Evolutionary conservation across 2,329 filamentous ascomycete species (phyloP), one percentile per base, ranked within the genome.

Genomic region (Ascochyta clinopodiicola): DNA sequence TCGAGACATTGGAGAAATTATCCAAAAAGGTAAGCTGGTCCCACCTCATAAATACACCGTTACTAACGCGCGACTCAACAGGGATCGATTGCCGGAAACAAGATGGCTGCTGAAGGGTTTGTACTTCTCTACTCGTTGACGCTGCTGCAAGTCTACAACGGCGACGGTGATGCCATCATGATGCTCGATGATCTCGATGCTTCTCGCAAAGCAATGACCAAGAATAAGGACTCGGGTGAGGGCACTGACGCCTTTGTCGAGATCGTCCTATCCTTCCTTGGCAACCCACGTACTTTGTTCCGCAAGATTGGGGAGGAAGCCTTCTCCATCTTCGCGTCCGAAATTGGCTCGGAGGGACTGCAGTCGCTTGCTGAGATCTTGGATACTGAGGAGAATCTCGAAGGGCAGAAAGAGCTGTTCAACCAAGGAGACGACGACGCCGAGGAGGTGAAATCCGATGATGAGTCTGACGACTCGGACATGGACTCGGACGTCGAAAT

Each of bases 401-500:
- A 88, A 64, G 95, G 95, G 0, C 92, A 96, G 66, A 87, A 92
- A 68, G 88, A 93, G 61, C 82, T 99, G 17, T 99, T 98, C 75
- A 86, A 90, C 53, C 86, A 86, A 53, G 78, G 76, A 43, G 78
- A 78, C 49, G 66, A 67, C 21, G 65, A 67, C 2, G 77, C 76
- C 0, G 79, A 79, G 6, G 69, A 59, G 5, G 71, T 64, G 7
- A 78, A 80, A 0, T 79, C 78, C 2, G 78, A 81, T 2, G 79
- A 80, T 0, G 81, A 82, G 0, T 78, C 79, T 1, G 64, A 80
- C 73, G 77, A 78, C 34, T 75, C 80, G 2, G 75, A 78, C 73
- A 79, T 6, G 75, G 53, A 73, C 13, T 77, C 75, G 6, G 80
- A 77, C 46, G 76, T 80, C 1, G 79, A 81, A 6, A 78, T 79